Evolutionary conservation across 2,329 filamentous ascomycete species (phyloP).

Genomic region (Diplodia mutila): DNA sequence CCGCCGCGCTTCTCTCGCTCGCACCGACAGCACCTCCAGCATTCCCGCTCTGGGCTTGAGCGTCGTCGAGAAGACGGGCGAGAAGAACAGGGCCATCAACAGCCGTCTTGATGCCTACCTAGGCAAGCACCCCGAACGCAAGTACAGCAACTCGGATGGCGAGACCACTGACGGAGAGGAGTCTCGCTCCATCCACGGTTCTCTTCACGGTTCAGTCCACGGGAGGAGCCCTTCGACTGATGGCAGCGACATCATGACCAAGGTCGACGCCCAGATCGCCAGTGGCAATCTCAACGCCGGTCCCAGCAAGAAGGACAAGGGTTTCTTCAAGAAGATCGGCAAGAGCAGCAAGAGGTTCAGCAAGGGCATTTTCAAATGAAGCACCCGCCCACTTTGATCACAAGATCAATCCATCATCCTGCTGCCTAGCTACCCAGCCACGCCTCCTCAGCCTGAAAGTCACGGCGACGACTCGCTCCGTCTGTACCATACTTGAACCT

Average conservation of each 20-base stretch:
- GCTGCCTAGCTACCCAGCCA: slow-evolving; percentile 1
- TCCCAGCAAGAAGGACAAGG: slow-evolving; percentile 38
- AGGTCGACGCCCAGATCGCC: slow-evolving; percentile 22
- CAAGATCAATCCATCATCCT: neutral
- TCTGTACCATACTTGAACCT: slow-evolving; percentile 15
- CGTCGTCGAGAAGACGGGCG: slow-evolving; percentile 33
- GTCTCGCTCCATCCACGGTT: slow-evolving; percentile 32
- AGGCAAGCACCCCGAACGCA: slow-evolving; percentile 27
- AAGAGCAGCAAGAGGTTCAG: slow-evolving; percentile 43
- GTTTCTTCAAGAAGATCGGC: slow-evolving; percentile 41
- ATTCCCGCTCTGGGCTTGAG: slow-evolving; percentile 32
- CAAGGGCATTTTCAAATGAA: slow-evolving; percentile 41
- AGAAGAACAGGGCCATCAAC: slow-evolving; percentile 47
- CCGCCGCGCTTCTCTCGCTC: slow-evolving; percentile 41
- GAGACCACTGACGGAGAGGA: slow-evolving; percentile 36
- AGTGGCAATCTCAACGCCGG: slow-evolving; percentile 38
- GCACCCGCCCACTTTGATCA: neutral
- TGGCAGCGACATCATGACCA: slow-evolving; percentile 33
- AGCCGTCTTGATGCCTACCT: slow-evolving; percentile 46
- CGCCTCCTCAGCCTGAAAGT: slow-evolving; percentile 1
- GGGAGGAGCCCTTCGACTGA: slow-evolving; percentile 30
- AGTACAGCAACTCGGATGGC: slow-evolving; percentile 27
- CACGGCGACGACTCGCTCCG: neutral
- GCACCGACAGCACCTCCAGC: slow-evolving; percentile 43
- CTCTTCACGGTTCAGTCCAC: slow-evolving; percentile 8